Base-by-base conservation (phyloP, 768 basidiomycete species). In the Tylopilus vinaceipallidus region DNA sequence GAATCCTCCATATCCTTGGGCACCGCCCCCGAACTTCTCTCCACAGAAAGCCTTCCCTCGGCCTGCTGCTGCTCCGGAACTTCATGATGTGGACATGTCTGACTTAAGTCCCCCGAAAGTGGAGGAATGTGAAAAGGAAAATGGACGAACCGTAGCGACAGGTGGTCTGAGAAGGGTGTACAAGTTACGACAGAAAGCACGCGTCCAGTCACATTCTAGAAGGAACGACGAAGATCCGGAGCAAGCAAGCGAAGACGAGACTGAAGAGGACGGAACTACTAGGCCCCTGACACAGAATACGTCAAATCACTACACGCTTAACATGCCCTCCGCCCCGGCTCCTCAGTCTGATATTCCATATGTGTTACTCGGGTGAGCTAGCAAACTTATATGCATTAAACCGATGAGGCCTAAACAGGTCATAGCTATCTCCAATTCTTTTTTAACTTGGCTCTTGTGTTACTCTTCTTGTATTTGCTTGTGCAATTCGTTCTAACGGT, bases 371-470 rank as follows among this genome's bases (percentile, higher is more conserved):
- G 93, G 94, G 93, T 94, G 57, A 63, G 86, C 26, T 22, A 13
- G 44, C 44, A 53, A 30, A 29, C 24, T 42, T 35, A 17, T 43
- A 44, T 33, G 36, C 47, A 20, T 42, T 38, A 50, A 23, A 20
- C 35, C 61, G 52, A 61, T 50, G 43, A 42, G 44, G 36, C 50
- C 57, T 57, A 19, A n/a, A 68, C 35, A 14, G 4, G 34, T 16
- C 11, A 36, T 53, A 90, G 91, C 53, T 98, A 98, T 68, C 74
- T 95, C 19, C 95, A 98, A 65, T 91, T 98, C 71, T 83, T 90
- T 69, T 97, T 97, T 74, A 97, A 98, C 68, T 71, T 90, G 20
- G 84, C 88, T 6, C 79, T 98, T 32, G 82, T 93, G 41, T 59
- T 90, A 34, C 73, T 95, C 41, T 88, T 91, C 61, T 72, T 99